These are phyloP conservation scores for Candida orba DNA, from an alignment of 805 yeast genomes.

Conservation along the genomic window DNA sequence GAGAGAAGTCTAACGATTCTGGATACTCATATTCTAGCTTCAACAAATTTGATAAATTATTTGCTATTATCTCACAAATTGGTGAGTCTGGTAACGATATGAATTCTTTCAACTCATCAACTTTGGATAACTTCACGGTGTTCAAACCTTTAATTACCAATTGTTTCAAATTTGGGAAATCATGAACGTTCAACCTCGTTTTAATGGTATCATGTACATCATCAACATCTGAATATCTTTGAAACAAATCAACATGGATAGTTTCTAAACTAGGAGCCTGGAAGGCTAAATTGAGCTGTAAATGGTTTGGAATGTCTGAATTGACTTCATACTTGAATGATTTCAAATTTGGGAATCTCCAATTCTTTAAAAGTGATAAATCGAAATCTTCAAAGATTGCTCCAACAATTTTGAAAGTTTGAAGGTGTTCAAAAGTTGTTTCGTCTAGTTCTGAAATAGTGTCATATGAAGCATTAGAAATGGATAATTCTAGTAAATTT, in stretches of 20 bases:
- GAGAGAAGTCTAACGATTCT: neutral
- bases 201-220: too few relatives aligned
- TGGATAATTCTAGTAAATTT: neutral
- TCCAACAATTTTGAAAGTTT: constrained; percentile 1
- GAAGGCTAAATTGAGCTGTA: neutral
- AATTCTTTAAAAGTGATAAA: neutral
- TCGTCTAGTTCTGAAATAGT: neutral
- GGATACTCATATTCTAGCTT: constrained; percentile 1
- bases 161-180: neutral
- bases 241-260: neutral
- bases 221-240: neutral
- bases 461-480: neutral
- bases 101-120: neutral
- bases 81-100: constrained; percentile 1
- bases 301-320: neutral
- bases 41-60: constrained; percentile 1
- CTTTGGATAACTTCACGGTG: neutral
- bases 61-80: constrained; percentile 1
- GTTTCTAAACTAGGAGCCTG: constrained; percentile 1
- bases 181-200: neutral
- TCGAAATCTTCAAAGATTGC: neutral
- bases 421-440: neutral
- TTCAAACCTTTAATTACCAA: constrained; percentile 4
- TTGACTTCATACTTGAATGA: constrained; percentile 1
- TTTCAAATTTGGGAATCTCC: constrained; percentile 3